phyloP scores from a whole-genome alignment of 352 stramenopile genomes.

The Thalassiosira pacifica region DNA sequence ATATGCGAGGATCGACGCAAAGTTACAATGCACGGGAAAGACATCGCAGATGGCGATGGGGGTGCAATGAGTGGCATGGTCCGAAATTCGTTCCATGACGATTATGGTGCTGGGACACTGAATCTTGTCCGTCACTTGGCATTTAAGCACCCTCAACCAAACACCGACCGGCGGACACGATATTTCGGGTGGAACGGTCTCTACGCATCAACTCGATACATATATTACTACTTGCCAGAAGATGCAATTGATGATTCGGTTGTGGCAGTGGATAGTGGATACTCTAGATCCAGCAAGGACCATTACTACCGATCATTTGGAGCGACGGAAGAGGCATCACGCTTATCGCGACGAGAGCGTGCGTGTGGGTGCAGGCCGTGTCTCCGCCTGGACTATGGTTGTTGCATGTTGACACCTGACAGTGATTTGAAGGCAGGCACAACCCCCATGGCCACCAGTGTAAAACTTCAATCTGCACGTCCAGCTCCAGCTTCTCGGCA shows the following conservation, averaged over 20 bases:
- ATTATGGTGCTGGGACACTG: neutral
- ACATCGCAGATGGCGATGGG: neutral
- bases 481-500: neutral
- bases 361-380: neutral
- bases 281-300: conserved; percentile 5
- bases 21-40: conserved; percentile 6
- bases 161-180: neutral
- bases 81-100: neutral
- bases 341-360: neutral
- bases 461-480: neutral
- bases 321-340: neutral
- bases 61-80: conserved; percentile 3
- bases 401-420: neutral
- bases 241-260: conserved; percentile 1
- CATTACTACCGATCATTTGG: conserved; percentile 7
- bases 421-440: neutral
- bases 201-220: neutral
- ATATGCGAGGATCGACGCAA: neutral
- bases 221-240: neutral
- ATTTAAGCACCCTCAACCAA: neutral
- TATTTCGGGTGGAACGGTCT: neutral
- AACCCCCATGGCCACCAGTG: neutral
- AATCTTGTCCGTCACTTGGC: neutral
- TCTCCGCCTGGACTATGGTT: neutral
- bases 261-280: neutral